Evolutionary conservation across 306 rosid species (phyloP), one percentile per base, ranked within the genome.

Genomic region (Inga laurina): DNA sequence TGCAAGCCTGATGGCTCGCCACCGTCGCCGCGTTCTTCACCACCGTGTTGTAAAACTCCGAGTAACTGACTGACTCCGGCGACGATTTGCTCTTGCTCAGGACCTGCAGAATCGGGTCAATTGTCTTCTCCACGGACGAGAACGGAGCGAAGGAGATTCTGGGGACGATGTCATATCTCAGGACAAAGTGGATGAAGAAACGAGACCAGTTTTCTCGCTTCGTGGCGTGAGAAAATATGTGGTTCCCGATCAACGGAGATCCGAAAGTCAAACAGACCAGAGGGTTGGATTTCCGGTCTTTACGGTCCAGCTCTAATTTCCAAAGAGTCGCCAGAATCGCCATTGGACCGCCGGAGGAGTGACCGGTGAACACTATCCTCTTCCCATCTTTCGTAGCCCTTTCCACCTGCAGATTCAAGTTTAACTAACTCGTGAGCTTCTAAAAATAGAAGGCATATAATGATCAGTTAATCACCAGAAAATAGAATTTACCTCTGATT

Each of bases 221-320:
- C n/a, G 97, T 88, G 48, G 97, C 94, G 74, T 96, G 99, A 83
- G 97, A 87, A 78, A 95, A 73, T 41, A 95, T 88, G 56, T 76
- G 91, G 78, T 90, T 82, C 5, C 97, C 98, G 39, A 91, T 57
- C 2, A 93, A 91, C 18, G 99, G 98, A 69, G 97, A 90, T 6
- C 97, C 98, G 35, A 95, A 93, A 56, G 99, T 92, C 16, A 93
- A 71, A 78, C 97, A 93, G 7, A 74, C 4, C 1, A 89, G 84
- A 9, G 78, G 76, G 30, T 22, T 59, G 14, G 66, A 0, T 10
- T 9, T 1, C 2, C 15, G 5, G 3, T 68, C 74, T 64, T 65
- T 90, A 15, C 30, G 35, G 45, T 27, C 49, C 3, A 84, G 27
- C 64, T 95, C 91, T 70, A 95, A 74, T 9, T 91, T 82, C 96